Percentiles rank a stretch among this genome's conserved stretches.
Evolutionary conservation across 2,329 filamentous ascomycete species (phyloP).

Genomic region (Botrytis medusae): DNA sequence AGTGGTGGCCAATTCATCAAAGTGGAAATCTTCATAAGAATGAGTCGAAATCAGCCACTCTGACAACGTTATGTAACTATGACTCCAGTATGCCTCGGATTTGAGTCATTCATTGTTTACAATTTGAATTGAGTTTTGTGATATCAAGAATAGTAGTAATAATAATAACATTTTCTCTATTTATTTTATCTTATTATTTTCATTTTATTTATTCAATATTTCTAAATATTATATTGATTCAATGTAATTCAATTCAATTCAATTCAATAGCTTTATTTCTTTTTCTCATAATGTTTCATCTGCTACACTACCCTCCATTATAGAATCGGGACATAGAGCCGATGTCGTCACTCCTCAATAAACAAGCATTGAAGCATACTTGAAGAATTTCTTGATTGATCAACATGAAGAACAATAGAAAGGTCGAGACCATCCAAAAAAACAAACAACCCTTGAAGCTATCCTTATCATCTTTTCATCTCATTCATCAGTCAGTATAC

Average conservation of each 20-base stretch:
- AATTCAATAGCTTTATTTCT: background rate
- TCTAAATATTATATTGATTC: background rate
- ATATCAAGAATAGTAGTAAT: background rate
- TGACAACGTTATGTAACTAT: slow-evolving; percentile 9
- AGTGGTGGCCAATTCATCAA: slow-evolving; percentile 7
- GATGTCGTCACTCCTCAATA: slow-evolving; percentile 12
- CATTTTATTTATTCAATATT: background rate
- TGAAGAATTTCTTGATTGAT: slow-evolving; percentile 1
- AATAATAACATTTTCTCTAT: background rate
- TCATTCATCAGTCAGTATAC: background rate
- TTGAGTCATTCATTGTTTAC: slow-evolving; percentile 13
- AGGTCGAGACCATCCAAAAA: slow-evolving; percentile 1
- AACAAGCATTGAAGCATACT: background rate
- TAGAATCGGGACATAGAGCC: background rate
- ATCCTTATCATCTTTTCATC: background rate
- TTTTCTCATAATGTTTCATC: background rate
- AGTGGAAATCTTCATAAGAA: background rate
- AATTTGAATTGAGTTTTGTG: background rate
- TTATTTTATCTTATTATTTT: background rate
- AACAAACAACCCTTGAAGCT: background rate
- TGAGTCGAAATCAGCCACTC: slow-evolving; percentile 17
- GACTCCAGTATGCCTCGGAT: slow-evolving; percentile 3
- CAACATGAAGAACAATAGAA: background rate
- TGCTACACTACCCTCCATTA: background rate
- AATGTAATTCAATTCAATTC: background rate